Evolutionary conservation across 108 stramenopile genomes (phyloP).

Genomic region (Stephanodiscus minutulus): DNA sequence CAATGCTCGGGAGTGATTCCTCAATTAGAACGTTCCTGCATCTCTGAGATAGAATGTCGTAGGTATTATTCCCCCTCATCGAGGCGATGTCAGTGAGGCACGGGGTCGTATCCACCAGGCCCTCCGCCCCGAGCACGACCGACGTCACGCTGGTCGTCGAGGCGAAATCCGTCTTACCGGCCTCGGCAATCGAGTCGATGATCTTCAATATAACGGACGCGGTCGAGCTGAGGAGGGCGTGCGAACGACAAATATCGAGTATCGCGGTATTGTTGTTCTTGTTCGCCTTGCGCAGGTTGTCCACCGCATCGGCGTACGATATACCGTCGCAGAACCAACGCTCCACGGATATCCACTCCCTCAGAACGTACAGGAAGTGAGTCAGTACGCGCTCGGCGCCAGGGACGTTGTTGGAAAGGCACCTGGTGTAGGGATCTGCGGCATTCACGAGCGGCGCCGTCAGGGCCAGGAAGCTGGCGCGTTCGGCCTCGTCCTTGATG

Average conservation of each 20-base stretch:
- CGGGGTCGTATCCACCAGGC: slow-evolving; percentile 77
- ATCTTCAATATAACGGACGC: slow-evolving; percentile 75
- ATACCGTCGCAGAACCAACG: slow-evolving; percentile 86
- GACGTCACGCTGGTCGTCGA: slow-evolving; percentile 54
- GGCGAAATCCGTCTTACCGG: slow-evolving; percentile 60
- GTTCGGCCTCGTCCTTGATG: slow-evolving; percentile 64
- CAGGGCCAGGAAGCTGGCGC: slow-evolving; percentile 65
- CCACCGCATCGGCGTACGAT: slow-evolving; percentile 89
- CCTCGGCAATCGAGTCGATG: slow-evolving; percentile 85
- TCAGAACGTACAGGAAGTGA: slow-evolving; percentile 71
- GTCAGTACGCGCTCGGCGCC: slow-evolving; percentile 81
- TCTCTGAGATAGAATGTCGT: slow-evolving; percentile 76
- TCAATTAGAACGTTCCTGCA: slow-evolving; percentile 91
- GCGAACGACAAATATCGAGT: slow-evolving; percentile 81
- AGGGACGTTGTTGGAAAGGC: slow-evolving; percentile 60
- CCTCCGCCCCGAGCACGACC: slow-evolving; percentile 72
- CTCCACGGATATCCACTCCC: slow-evolving; percentile 84
- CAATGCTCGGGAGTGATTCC: slow-evolving; percentile 90
- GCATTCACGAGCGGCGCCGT: slow-evolving; percentile 69
- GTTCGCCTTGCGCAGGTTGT: slow-evolving; percentile 85
- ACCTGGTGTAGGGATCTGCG: slow-evolving; percentile 73
- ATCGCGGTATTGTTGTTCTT: slow-evolving; percentile 66
- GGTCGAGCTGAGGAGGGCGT: slow-evolving; percentile 79
- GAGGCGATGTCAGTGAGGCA: slow-evolving; percentile 92
- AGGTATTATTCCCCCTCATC: slow-evolving; percentile 77